phyloP scores from a whole-genome alignment of 2,329 filamentous ascomycete species.

The Curvularia spicifera region DNA sequence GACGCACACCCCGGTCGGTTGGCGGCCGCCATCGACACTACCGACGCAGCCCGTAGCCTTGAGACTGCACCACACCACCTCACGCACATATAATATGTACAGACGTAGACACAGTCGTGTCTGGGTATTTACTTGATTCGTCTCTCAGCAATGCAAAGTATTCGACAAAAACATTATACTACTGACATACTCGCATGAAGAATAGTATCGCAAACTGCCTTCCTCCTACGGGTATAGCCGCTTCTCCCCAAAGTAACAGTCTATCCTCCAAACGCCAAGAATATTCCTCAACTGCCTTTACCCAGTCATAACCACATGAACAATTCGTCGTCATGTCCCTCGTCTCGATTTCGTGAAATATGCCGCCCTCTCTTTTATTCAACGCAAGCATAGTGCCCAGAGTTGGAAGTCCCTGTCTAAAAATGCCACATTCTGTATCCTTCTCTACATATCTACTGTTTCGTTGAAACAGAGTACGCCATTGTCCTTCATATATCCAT shows the following conservation, averaged over 20 bases:
- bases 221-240: slow-evolving; percentile 2
- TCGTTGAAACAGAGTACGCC: slow-evolving; percentile 93
- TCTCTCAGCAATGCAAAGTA: neutral
- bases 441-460: slow-evolving; percentile 65
- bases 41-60: slow-evolving; percentile 4
- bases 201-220: slow-evolving; percentile 3
- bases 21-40: slow-evolving; percentile 16
- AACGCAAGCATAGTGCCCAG: neutral
- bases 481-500: slow-evolving; percentile 83
- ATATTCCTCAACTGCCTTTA: neutral
- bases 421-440: neutral
- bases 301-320: neutral
- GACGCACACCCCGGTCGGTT: slow-evolving; percentile 16
- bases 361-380: neutral
- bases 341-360: slow-evolving; percentile 1
- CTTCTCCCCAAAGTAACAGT: neutral
- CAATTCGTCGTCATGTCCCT: neutral
- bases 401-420: neutral
- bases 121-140: neutral
- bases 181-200: neutral
- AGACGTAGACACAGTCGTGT: neutral
- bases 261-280: slow-evolving; percentile 13
- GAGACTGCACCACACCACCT: neutral
- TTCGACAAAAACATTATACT: neutral
- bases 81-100: neutral